Evolutionary conservation across 345 rosid genomes (phyloP), one percentile per base, ranked within the genome.

Genomic region (Ricinus communis): DNA sequence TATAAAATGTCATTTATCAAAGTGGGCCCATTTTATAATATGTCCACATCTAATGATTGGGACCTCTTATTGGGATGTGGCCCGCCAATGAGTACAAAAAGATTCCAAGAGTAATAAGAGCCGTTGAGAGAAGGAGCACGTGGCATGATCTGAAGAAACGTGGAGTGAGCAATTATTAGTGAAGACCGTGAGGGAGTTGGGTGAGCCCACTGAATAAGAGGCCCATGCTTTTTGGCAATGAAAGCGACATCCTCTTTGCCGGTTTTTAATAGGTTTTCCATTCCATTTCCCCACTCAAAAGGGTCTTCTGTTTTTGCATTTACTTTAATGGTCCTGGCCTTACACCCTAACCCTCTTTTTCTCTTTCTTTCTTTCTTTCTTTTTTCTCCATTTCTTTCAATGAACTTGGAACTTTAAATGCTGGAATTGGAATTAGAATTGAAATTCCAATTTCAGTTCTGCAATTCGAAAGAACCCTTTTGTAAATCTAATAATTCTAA

Each of bases 11-110:
- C 22, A 60, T 45, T 69, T 69, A 49, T 66, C 64, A 45, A 18
- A 45, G 73, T 22, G 73, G 74, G 73, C 24, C 62, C 53, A 41
- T 7, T 8, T 5, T 31, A 15, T 28, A 10, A 33, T 7, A 19
- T 49, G 81, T 78, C 73, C 21, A 43, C 64, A 57, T 82, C 79
- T 54, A 61, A 81, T 82, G 85, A 85, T 70, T 74, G 81, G 61
- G 82, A 78, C 82, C 28, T 55, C 36, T 46, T 62, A 70, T 64
- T 67, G n/a, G 61, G 27, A 27, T 22, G 24, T 36, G 77, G 78
- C 68, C 80, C 69, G 66, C 75, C 8, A 10, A 4, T 14, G 62
- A 16, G 68, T 65, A 19, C 47, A 3, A 12, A 71, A 66, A 76
- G 78, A 79, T 79, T 79, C 85, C 76, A 28, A 24, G 19, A 11